Base-by-base conservation (phyloP, 164 flowering plant species). In the Brasenia schreberi region DNA sequence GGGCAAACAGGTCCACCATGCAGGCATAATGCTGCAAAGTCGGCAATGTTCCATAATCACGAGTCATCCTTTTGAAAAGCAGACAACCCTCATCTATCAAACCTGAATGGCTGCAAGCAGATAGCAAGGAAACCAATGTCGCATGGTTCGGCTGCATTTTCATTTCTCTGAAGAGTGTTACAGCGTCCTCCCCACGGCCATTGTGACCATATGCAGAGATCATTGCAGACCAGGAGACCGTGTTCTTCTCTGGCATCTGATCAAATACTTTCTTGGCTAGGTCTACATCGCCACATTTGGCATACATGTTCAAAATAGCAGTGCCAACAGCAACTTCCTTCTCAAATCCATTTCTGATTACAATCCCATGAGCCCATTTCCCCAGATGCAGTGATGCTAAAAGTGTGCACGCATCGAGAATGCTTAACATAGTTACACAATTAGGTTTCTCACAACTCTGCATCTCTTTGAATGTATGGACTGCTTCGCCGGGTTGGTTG, bases 71-170 rank as follows among this genome's bases (percentile, higher is more conserved):
- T 52, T 70, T 42, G 67, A 90, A 85, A 65, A 82, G 66, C 7
- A 78, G 73, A 14, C 78, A 76, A 16, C 98, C 98, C 56, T 86
- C 86, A n/a, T 74, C 81, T 17, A 91, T 74, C 49, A 91, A 73
- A 1, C 98, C 98, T 0, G 90, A 86, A 69, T 86, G 95, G 73
- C 96, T 82, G 73, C 97, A 90, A 0, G 96, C 96, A 12, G 98
- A 82, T 59, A 93, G 68, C 6, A 77, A 77, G 6, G 90, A 85
- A 3, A 90, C 86, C 53, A 75, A 52, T 2, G 97, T 89, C 23
- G 89, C 82, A 2, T 70, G 61, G 67, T 89, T 89, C 5, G 96
- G 97, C 74, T 79, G 75, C 42, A 81, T 0, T 66, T 79, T 76
- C 90, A 90, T 83, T 62, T 86, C 83, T 4, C 70, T 56, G 59